Evolutionary conservation across 441 rosid genomes (phyloP).

Genomic region (Flueggea neowawraea): DNA sequence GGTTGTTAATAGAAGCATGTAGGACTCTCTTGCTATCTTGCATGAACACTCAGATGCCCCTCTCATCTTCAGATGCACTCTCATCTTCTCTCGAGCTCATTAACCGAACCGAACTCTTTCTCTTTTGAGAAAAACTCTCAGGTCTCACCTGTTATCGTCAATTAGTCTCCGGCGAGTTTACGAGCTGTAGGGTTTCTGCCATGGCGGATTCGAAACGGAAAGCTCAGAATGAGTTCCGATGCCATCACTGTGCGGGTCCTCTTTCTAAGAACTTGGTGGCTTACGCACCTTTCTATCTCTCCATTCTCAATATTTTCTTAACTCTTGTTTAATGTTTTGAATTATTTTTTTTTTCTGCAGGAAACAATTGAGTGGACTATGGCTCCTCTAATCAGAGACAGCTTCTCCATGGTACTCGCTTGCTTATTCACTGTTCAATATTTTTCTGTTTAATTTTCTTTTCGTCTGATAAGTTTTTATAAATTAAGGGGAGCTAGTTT

Average conservation of each 20-base stretch:
- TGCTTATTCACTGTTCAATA: neutral
- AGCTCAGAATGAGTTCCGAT: conserved; percentile 30
- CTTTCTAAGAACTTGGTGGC: conserved; percentile 72
- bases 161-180: no score
- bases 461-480: neutral
- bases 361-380: conserved; percentile 87
- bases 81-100: no score
- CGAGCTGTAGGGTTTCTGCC: neutral
- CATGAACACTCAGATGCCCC: no score
- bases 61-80: no score
- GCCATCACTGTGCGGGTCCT: conserved; percentile 97
- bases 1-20: no score
- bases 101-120: no score
- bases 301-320: neutral
- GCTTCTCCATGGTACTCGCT: conserved; percentile 92
- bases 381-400: conserved; percentile 78
- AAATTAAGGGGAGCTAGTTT: no score
- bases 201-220: conserved; percentile 43
- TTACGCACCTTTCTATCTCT: conserved; percentile 1
- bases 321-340: neutral
- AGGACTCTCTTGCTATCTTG: no score
- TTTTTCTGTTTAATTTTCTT: neutral
- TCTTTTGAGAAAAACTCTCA: no score
- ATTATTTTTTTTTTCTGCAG: conserved; percentile 38
- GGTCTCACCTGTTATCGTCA: no score